phyloP scores from a whole-genome alignment of 1,284 basidiomycete genomes.

The Lignosus rhinocerotis region DNA sequence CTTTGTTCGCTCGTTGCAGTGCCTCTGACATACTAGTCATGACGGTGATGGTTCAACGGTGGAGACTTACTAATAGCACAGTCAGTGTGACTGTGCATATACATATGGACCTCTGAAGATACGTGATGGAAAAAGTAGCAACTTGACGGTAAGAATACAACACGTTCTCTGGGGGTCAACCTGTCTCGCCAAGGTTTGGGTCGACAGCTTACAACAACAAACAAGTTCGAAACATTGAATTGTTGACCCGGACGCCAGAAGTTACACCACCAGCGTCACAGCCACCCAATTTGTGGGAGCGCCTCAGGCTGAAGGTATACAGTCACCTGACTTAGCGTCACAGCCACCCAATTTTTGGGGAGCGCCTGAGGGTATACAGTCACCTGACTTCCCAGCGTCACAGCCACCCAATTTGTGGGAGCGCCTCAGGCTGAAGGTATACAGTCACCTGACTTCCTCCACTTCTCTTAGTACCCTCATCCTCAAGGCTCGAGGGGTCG shows the following conservation, averaged over 20 bases:
- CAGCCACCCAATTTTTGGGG: neutral
- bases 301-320: conserved; percentile 6
- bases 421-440: conserved; percentile 11
- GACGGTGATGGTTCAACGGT: too few species aligned
- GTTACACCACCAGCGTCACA: neutral
- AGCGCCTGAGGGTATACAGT: neutral
- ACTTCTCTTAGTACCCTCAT: neutral
- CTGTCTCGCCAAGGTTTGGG: too few species aligned
- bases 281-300: conserved; percentile 5
- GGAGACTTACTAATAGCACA: too few species aligned
- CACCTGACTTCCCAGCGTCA: neutral
- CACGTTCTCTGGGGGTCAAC: too few species aligned
- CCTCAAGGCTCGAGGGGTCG: neutral
- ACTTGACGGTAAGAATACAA: too few species aligned
- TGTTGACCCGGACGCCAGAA: too few species aligned
- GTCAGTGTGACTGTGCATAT: too few species aligned
- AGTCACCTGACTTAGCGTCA: conserved; percentile 3
- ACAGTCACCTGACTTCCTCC: neutral
- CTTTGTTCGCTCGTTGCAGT: conserved; percentile 13
- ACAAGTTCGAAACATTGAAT: too few species aligned
- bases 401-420: conserved; percentile 1
- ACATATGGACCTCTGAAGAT: too few species aligned
- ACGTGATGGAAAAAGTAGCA: too few species aligned
- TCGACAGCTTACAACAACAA: too few species aligned
- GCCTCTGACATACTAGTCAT: neutral